Evolutionary conservation across 306 rosid genomes (phyloP).

Genomic region (Rosa multiflora): DNA sequence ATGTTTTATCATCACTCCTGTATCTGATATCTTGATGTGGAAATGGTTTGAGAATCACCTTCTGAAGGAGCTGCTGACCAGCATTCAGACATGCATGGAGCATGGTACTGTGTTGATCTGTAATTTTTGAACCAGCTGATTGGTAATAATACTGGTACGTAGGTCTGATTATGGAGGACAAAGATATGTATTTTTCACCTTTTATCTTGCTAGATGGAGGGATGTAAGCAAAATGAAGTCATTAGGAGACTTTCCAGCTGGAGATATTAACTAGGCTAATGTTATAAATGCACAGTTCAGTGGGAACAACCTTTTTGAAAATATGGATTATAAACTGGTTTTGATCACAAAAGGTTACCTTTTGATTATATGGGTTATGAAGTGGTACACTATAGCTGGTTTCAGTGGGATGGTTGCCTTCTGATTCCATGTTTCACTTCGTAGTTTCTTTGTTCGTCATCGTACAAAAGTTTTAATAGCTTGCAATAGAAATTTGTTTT

Average conservation of each 20-base stretch:
- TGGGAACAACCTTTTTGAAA: too few species aligned
- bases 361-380: too few species aligned
- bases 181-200: too few species aligned
- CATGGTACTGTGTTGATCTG: constrained; percentile 52
- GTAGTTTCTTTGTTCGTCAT: not conserved
- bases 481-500: not conserved
- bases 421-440: not conserved
- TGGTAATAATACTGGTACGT: constrained; percentile 67
- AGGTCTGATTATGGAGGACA: constrained; percentile 39
- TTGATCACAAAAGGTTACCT: constrained; percentile 30
- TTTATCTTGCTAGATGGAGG: not conserved
- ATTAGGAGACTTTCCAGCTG: constrained; percentile 19
- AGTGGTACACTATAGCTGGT: too few species aligned
- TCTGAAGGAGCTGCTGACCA: constrained; percentile 64
- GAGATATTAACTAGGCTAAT: too few species aligned
- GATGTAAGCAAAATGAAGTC: too few species aligned
- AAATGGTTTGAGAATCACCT: constrained; percentile 72
- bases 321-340: constrained; percentile 33
- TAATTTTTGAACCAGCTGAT: constrained; percentile 88
- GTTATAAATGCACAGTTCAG: too few species aligned
- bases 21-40: constrained; percentile 26
- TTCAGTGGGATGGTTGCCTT: too few species aligned
- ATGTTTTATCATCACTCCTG: too few species aligned
- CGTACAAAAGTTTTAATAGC: constrained; percentile 9
- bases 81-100: constrained; percentile 18